phyloP scores from a whole-genome alignment of 1,284 basidiomycete genomes.

The Ustilago sp. region DNA sequence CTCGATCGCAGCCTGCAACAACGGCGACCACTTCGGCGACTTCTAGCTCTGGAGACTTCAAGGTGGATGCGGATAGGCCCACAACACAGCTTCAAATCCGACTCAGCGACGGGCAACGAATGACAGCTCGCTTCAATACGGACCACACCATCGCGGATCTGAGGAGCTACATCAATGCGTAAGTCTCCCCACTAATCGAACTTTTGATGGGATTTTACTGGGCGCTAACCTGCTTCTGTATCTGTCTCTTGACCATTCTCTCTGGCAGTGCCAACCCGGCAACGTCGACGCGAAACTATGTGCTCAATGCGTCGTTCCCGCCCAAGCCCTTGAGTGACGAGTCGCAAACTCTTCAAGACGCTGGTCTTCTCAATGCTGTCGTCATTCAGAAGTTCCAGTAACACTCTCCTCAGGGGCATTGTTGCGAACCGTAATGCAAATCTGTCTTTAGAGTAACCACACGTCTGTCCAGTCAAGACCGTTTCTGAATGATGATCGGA shows the following conservation, averaged over 20 bases:
- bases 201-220: background rate
- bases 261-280: constrained; percentile 57
- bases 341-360: constrained; percentile 58
- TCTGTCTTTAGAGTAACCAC: background rate
- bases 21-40: constrained; percentile 51
- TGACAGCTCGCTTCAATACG: constrained; percentile 89
- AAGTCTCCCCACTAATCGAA: constrained; percentile 70
- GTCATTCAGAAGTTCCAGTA: constrained; percentile 64
- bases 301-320: constrained; percentile 65
- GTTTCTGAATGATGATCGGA: background rate
- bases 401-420: background rate
- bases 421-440: constrained; percentile 3
- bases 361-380: constrained; percentile 65
- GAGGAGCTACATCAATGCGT: constrained; percentile 89
- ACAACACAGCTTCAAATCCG: constrained; percentile 92
- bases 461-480: background rate
- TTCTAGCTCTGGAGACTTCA: constrained; percentile 72
- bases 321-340: constrained; percentile 66
- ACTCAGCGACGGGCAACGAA: constrained; percentile 86
- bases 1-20: constrained; percentile 53
- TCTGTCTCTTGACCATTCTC: background rate
- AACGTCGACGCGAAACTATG: constrained; percentile 56
- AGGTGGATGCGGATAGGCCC: constrained; percentile 83
- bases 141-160: constrained; percentile 90
- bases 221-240: constrained; percentile 3